phyloP scores from a whole-genome alignment of 106 monocot species.

The Triglochin maritima region DNA sequence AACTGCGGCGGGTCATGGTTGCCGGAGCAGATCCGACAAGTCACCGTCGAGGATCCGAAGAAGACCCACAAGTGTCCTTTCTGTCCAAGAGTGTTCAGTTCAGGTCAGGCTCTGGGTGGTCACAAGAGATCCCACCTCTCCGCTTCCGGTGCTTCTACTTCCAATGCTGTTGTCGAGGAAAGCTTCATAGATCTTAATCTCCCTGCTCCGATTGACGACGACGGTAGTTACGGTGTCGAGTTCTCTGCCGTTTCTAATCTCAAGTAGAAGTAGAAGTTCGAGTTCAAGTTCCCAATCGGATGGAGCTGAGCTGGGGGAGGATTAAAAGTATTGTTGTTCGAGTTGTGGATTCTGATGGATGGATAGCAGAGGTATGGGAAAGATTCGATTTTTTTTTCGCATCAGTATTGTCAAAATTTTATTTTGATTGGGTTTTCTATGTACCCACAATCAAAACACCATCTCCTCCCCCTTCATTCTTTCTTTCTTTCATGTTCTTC shows the following conservation, averaged over 20 bases:
- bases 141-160: not conserved
- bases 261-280: not conserved
- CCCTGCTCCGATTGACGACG: slow-evolving; percentile 17
- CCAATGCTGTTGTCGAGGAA: not conserved
- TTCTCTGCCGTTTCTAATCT: slow-evolving; percentile 10
- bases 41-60: not conserved
- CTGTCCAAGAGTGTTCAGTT: slow-evolving; percentile 22
- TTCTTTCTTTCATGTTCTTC: not conserved
- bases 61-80: slow-evolving; percentile 22
- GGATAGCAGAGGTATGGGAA: not conserved
- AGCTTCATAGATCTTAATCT: slow-evolving; percentile 23
- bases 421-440: not conserved
- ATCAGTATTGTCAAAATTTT: not conserved
- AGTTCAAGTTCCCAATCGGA: not conserved
- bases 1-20: not conserved
- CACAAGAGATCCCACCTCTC: slow-evolving; percentile 26
- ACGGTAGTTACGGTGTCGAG: slow-evolving; percentile 9
- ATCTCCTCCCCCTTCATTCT: not conserved
- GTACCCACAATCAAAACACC: not conserved
- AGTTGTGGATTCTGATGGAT: too few species aligned
- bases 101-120: slow-evolving; percentile 26
- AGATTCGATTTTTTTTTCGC: not conserved
- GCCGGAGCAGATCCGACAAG: not conserved
- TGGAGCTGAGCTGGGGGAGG: not conserved
- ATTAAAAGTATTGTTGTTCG: not conserved